Percentiles rank a stretch among this genome's conserved stretches.
These are phyloP conservation scores for Pyrus pyrifolia DNA, from an alignment of 306 rosid genomes.

Conservation along the genomic window DNA sequence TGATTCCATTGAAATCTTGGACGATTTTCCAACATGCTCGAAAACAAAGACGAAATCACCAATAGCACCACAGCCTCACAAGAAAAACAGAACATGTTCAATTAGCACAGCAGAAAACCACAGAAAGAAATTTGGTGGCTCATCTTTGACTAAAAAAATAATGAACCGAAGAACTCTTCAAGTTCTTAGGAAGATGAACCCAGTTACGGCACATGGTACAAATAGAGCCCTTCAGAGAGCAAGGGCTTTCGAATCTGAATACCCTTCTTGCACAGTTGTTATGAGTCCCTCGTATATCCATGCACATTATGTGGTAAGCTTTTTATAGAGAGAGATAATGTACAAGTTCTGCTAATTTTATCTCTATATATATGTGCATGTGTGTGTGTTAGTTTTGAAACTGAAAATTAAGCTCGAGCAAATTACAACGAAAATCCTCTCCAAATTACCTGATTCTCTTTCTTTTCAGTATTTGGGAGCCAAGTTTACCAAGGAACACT, in stretches of 20 bases:
- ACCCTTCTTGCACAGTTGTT: neutral
- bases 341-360: neutral
- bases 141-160: neutral
- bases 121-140: neutral
- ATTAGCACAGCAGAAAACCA: neutral
- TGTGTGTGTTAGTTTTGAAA: too few species aligned
- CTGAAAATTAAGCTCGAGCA: too few species aligned
- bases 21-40: neutral
- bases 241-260: neutral
- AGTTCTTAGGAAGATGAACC: neutral
- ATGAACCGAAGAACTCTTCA: neutral
- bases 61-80: neutral
- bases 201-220: neutral
- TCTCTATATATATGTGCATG: neutral
- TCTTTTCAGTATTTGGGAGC: neutral
- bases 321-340: neutral
- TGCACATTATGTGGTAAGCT: conserved; percentile 7
- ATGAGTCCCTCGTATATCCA: neutral
- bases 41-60: neutral
- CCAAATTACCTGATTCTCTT: neutral
- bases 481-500: neutral
- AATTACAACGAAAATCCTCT: neutral
- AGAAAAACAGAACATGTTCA: neutral
- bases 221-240: neutral
- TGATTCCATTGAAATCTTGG: neutral